A percentile compares a stretch with the other conserved stretches of the same genome.
These are phyloP conservation scores for Protomyces inouyei DNA, from an alignment of 1,139 yeast species.

Conservation along the genomic window DNA sequence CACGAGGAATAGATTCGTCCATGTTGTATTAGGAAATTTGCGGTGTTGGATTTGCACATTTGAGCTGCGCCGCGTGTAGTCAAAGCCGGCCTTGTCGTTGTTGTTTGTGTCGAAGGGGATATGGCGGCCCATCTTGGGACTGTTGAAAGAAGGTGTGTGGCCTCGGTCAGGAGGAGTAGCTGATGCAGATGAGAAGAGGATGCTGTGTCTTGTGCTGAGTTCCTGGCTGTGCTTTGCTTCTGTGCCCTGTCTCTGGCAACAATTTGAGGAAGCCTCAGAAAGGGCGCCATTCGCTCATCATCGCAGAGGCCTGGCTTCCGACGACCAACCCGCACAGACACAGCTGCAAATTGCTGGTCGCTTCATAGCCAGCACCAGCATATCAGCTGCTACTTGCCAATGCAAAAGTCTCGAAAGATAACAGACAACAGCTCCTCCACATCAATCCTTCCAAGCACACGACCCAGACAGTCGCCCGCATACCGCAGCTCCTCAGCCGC, in stretches of 20 bases:
- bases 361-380: background rate
- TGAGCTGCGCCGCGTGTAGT: background rate
- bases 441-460: constrained; percentile 85
- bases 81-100: background rate
- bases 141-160: background rate
- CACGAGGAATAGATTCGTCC: constrained; percentile 18
- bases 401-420: constrained; percentile 86
- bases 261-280: too few relatives aligned
- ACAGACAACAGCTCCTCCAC: constrained; percentile 87
- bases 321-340: too few relatives aligned
- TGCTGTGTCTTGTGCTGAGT: background rate
- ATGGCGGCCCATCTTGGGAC: background rate
- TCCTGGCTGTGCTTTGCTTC: too few relatives aligned
- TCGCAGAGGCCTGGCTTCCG: too few relatives aligned
- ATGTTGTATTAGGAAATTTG: constrained; percentile 12
- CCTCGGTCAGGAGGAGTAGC: background rate
- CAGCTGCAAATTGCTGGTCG: too few relatives aligned
- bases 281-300: background rate
- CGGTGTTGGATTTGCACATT: background rate
- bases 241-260: too few relatives aligned
- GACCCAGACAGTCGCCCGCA: constrained; percentile 83
- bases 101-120: background rate
- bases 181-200: background rate
- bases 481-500: constrained; percentile 72
- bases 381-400: constrained; percentile 63